Percentiles rank a stretch among this genome's conserved stretches.
Evolutionary conservation across 345 rosid species (phyloP).

Genomic region (Melaleuca alternifolia): DNA sequence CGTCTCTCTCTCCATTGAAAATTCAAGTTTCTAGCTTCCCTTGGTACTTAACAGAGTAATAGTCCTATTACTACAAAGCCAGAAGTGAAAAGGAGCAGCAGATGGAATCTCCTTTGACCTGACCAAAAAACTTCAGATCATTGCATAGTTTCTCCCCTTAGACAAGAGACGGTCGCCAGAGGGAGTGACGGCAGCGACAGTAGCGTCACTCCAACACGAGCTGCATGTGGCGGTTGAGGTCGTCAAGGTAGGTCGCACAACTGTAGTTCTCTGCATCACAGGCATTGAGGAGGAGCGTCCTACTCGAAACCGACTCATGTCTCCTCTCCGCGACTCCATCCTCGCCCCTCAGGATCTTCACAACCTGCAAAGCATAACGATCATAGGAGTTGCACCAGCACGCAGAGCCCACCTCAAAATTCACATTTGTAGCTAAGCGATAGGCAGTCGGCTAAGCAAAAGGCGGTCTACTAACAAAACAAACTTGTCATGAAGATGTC

Average conservation of each 20-base stretch:
- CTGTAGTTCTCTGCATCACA: neutral
- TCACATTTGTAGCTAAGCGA: neutral
- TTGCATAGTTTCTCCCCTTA: neutral
- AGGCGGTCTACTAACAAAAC: neutral
- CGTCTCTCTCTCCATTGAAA: neutral
- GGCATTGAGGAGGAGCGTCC: constrained; percentile 23
- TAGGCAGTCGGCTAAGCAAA: neutral
- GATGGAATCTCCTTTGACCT: neutral
- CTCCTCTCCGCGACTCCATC: constrained; percentile 24
- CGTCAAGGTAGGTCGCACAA: neutral
- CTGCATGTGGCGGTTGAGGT: neutral
- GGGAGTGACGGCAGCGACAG: neutral
- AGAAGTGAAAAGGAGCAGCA: neutral
- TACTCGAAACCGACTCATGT: constrained; percentile 25
- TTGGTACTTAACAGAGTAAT: neutral
- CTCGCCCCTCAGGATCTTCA: constrained; percentile 47
- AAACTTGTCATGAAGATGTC: neutral
- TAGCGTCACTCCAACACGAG: neutral
- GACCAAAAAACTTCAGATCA: neutral
- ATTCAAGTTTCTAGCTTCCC: too few relatives aligned
- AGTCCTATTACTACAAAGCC: neutral
- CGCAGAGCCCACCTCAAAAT: neutral
- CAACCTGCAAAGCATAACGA: constrained; percentile 25
- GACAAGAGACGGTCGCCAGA: neutral
- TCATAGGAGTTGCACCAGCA: neutral